Evolutionary conservation across 768 basidiomycete species (phyloP), one percentile per base, ranked within the genome.

Genomic region (Daedaleopsis nitida): DNA sequence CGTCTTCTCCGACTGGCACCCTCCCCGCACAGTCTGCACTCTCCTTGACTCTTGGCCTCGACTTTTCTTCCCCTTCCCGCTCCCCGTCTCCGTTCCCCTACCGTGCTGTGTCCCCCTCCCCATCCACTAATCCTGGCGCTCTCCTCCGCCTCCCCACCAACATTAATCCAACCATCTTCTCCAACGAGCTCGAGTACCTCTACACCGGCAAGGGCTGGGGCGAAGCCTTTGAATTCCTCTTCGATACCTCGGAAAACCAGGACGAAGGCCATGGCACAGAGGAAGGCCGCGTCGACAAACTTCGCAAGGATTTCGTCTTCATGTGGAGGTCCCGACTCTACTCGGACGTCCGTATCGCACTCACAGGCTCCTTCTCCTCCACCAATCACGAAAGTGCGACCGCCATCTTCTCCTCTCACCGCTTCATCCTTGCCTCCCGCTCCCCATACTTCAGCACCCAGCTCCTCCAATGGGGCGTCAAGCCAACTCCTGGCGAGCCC

Each of bases 281-380:
- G 73, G 85, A 80, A 64, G 77, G 83, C 48, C 78, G 92, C 14
- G 76, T 92, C 43, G 92, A 94, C 73, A 92, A 94, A 75, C 84
- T 97, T 11, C 86, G 93, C 62, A 93, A 94, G 74, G 96, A 98
- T 70, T 81, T 97, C 32, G 91, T 96, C 23, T 97, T 89, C 78
- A 96, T 95, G 94, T 98, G 96, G 96, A 79, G 96, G 35, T 92
- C 91, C 13, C 86, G 94, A 52, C 85, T 98, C 17, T 98, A 95
- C 72, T 92, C 94, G 2, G 96, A 98, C 73, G 85, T 96, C 23
- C 86, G 89, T 55, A 87, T 98, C 57, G 82, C 88, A 0, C 83
- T 96, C 62, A 83, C 86, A 0, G 88, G 88, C 51, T 85, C 81
- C 59, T 88, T 86, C 66, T 86, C 83, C 1, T 84, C 86, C 1